Conservation (phyloP, 179 eudicot species). For the Corrigiola litoralis region DNA sequence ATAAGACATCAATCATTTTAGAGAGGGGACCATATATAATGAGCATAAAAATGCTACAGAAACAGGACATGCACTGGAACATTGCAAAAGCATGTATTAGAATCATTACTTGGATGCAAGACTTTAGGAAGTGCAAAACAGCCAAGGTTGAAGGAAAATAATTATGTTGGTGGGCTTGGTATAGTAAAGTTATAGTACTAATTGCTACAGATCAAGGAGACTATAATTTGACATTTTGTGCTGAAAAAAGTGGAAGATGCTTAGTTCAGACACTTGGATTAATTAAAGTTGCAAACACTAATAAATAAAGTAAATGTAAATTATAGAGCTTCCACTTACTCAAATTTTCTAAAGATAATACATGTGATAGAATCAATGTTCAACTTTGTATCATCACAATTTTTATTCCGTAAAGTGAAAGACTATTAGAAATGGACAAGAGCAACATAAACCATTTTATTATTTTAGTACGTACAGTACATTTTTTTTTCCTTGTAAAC, state of each 20-base stretch:
- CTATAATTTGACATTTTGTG: neutral
- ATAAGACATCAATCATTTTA: no score
- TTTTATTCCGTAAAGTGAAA: neutral
- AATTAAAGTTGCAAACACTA: neutral
- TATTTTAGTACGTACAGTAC: neutral
- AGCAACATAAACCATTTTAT: no score
- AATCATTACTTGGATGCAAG: no score
- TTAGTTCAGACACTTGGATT: constrained; percentile 2
- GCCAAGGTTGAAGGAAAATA: no score
- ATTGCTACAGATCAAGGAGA: neutral
- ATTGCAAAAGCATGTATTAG: no score
- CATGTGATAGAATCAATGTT: neutral
- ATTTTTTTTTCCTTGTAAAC: neutral
- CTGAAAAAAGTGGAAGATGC: constrained; percentile 13
- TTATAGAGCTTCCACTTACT: neutral
- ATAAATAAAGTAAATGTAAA: neutral
- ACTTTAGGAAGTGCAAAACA: no score
- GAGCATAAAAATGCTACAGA: no score
- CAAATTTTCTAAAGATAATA: neutral
- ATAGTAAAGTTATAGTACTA: neutral
- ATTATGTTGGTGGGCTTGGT: neutral
- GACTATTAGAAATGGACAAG: neutral
- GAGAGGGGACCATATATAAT: no score
- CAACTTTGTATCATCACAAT: neutral
- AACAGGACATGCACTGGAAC: no score